phyloP scores from a whole-genome alignment of 2,329 filamentous ascomycete genomes.

The Hypoxylon sp. region DNA sequence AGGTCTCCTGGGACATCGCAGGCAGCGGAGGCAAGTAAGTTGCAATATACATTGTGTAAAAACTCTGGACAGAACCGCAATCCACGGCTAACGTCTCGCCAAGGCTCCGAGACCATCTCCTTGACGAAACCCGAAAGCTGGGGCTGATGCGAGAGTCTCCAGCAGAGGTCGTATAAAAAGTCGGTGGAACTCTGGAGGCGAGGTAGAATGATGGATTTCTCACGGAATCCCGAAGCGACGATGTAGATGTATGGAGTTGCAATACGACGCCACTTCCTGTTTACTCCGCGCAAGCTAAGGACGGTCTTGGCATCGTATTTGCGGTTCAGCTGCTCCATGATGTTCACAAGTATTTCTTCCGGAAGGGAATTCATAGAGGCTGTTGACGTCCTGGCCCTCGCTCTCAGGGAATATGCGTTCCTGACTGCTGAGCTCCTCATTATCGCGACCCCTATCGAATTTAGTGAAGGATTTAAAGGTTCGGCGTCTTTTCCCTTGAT shows the following conservation, averaged over 20 bases:
- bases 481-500: not conserved
- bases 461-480: not conserved
- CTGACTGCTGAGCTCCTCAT: not conserved
- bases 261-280: constrained; percentile 17
- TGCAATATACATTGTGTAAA: not conserved
- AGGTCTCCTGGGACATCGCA: not conserved
- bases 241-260: constrained; percentile 18
- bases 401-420: not conserved
- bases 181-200: not conserved
- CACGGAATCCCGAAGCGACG: constrained; percentile 2
- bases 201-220: not conserved
- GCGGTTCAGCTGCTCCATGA: constrained; percentile 13
- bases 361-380: constrained; percentile 16
- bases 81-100: not conserved
- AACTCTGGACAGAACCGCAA: not conserved
- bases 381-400: not conserved
- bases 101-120: not conserved
- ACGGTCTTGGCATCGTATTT: constrained; percentile 10
- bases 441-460: not conserved
- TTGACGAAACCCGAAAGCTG: constrained; percentile 18
- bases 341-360: constrained; percentile 9
- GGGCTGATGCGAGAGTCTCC: constrained; percentile 9
- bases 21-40: not conserved
- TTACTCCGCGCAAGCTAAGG: constrained; percentile 21
- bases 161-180: constrained; percentile 9